These are phyloP conservation scores for Scedosporium minutisporum DNA, from an alignment of 2,329 filamentous ascomycete species.

Conservation along the genomic window DNA sequence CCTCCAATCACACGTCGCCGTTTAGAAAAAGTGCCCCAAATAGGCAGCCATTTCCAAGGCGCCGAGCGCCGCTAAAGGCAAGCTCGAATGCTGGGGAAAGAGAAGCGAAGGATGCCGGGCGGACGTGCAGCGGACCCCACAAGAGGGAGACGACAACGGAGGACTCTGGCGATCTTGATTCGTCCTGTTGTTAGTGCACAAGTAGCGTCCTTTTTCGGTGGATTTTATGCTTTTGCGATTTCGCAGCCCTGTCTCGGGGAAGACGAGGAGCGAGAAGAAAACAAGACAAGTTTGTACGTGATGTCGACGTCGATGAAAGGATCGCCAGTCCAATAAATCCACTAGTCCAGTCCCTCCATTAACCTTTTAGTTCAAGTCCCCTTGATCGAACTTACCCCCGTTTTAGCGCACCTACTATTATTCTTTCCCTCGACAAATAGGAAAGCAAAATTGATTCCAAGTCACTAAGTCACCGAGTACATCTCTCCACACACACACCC, in stretches of 20 bases:
- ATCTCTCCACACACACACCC: too few relatives aligned
- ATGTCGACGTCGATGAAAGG: background rate
- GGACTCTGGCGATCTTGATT: background rate
- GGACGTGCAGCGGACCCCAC: background rate
- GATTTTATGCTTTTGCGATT: background rate
- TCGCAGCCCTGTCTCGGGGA: background rate
- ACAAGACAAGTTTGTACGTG: background rate
- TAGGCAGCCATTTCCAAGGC: background rate
- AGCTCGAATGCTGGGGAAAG: background rate
- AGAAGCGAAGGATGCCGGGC: background rate
- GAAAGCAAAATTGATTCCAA: too few relatives aligned
- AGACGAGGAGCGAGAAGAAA: background rate
- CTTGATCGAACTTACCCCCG: too few relatives aligned
- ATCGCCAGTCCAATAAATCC: background rate
- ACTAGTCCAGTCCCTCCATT: background rate
- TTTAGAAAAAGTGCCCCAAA: background rate
- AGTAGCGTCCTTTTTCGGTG: too few relatives aligned
- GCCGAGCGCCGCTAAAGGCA: background rate
- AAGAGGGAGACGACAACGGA: background rate
- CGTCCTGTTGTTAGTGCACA: background rate
- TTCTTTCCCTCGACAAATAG: too few relatives aligned
- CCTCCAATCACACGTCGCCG: background rate
- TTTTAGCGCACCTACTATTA: too few relatives aligned
- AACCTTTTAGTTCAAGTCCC: too few relatives aligned
- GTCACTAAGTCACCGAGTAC: too few relatives aligned